phyloP scores from a whole-genome alignment of 2,329 filamentous ascomycete genomes.

The Aschersonia sp. region DNA sequence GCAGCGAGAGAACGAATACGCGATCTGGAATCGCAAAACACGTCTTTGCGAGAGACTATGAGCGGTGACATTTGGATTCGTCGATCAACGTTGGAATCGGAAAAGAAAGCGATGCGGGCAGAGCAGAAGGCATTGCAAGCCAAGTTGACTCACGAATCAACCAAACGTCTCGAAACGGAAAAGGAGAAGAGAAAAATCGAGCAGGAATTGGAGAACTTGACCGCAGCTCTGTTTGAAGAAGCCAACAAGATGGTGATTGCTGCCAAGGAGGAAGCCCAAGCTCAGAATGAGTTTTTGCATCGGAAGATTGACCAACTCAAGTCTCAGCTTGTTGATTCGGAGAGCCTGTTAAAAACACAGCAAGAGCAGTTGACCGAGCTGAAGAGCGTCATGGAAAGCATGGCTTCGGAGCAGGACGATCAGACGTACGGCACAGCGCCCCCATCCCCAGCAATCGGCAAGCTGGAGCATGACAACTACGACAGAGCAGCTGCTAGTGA shows the following conservation, averaged over 20 bases:
- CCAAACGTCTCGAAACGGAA: constrained; percentile 49
- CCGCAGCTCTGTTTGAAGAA: constrained; percentile 89
- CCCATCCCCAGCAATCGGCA: constrained; percentile 64
- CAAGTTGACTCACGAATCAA: constrained; percentile 50
- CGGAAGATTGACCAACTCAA: constrained; percentile 80
- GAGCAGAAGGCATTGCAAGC: constrained; percentile 45
- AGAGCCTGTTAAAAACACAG: constrained; percentile 72
- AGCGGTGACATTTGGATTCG: constrained; percentile 62
- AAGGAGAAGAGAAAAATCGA: constrained; percentile 82
- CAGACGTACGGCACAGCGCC: constrained; percentile 58
- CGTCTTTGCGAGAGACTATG: constrained; percentile 58
- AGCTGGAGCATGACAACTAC: constrained; percentile 45
- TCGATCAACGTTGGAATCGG: constrained; percentile 58
- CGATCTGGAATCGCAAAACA: constrained; percentile 50
- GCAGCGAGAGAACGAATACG: constrained; percentile 51
- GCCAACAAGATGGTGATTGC: constrained; percentile 92
- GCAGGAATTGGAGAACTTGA: constrained; percentile 79
- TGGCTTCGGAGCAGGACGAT: constrained; percentile 62
- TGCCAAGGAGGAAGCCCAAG: constrained; percentile 77
- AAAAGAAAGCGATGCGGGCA: constrained; percentile 45
- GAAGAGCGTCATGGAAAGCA: constrained; percentile 82
- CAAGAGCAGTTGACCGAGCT: constrained; percentile 87
- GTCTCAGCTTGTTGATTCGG: constrained; percentile 73
- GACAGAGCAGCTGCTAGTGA: constrained; percentile 12
- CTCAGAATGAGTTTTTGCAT: constrained; percentile 66